phyloP scores from a whole-genome alignment of 2,329 filamentous ascomycete genomes.

The Fusarium musae region DNA sequence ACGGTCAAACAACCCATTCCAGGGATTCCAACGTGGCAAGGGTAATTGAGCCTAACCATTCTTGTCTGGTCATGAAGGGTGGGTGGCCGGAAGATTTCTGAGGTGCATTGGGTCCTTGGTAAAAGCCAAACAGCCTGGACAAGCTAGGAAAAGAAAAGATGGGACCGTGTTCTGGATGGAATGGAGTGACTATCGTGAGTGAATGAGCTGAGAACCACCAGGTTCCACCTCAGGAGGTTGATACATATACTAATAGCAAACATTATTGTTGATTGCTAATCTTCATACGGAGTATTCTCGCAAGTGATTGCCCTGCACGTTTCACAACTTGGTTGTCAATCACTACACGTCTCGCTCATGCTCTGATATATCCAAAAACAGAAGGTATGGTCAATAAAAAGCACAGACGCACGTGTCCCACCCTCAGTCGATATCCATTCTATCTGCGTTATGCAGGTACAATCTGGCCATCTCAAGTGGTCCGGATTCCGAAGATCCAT shows the following conservation, averaged over 20 bases:
- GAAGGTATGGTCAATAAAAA: slow-evolving; percentile 11
- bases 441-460: slow-evolving; percentile 43
- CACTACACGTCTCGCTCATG: slow-evolving; percentile 8
- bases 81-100: slow-evolving; percentile 27
- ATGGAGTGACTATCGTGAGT: slow-evolving; percentile 1
- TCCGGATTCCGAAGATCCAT: slow-evolving; percentile 41
- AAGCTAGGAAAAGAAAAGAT: slow-evolving; percentile 22
- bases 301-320: slow-evolving; percentile 13
- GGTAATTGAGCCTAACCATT: slow-evolving; percentile 16
- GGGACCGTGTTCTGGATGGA: slow-evolving; percentile 1
- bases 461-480: slow-evolving; percentile 41
- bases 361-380: slow-evolving; percentile 9
- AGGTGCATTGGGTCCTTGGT: slow-evolving; percentile 15
- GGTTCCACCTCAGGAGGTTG: background rate
- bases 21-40: slow-evolving; percentile 9
- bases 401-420: slow-evolving; percentile 31
- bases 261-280: background rate
- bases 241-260: background rate
- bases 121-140: slow-evolving; percentile 2
- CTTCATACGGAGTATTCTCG: background rate
- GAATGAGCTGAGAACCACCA: slow-evolving; percentile 26
- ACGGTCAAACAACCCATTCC: slow-evolving; percentile 28
- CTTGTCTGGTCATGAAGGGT: slow-evolving; percentile 20
- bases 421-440: slow-evolving; percentile 16
- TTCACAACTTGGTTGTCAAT: slow-evolving; percentile 1